These are phyloP conservation scores for Hypseocharis bilobata DNA, from an alignment of 441 rosid genomes.

Conservation along the genomic window DNA sequence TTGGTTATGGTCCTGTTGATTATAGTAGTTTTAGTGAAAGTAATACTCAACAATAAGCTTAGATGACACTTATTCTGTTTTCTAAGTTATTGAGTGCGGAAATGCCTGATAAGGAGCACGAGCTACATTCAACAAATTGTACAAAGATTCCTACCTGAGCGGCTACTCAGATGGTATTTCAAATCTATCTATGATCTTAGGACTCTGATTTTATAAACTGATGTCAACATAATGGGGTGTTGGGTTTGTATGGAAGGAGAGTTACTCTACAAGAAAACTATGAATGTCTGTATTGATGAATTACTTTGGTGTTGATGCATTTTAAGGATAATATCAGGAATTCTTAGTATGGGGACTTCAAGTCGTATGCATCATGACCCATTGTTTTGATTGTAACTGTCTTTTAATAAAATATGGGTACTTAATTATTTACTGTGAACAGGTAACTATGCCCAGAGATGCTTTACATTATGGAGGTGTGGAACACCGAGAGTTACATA, in stretches of 20 bases:
- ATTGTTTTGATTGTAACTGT: neutral
- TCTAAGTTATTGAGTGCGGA: neutral
- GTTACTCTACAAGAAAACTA: neutral
- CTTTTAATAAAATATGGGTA: neutral
- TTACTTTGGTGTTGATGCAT: neutral
- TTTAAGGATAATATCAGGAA: neutral
- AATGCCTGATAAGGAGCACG: neutral
- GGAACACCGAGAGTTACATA: constrained; percentile 91
- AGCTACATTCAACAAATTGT: neutral
- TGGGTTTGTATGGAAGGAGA: no score
- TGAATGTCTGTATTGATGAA: neutral
- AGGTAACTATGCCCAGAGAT: constrained; percentile 98
- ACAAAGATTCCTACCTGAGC: neutral
- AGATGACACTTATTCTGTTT: neutral
- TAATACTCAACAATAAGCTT: neutral
- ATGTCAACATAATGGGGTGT: neutral
- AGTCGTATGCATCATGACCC: neutral
- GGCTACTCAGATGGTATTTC: neutral
- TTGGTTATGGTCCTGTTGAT: neutral
- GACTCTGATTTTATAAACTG: no score
- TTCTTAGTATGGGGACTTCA: neutral
- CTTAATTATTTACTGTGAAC: constrained; percentile 19
- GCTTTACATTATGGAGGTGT: constrained; percentile 69
- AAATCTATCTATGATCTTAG: neutral
- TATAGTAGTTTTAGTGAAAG: neutral